Evolutionary conservation across 768 basidiomycete genomes (phyloP).

Genomic region (Pisolithus orientalis): DNA sequence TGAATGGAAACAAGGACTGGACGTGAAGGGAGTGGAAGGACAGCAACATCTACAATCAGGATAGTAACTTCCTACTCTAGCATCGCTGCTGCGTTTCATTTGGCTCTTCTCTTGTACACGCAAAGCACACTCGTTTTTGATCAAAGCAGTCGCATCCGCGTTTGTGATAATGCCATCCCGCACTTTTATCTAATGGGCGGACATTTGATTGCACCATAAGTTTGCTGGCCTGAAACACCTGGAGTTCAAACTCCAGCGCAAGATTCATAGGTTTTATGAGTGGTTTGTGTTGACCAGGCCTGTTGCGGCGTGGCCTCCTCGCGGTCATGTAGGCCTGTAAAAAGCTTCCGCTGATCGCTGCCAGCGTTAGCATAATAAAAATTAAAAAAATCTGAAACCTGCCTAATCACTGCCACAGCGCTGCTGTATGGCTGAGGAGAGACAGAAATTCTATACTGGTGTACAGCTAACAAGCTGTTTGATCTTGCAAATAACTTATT

Average conservation of each 20-base stretch:
- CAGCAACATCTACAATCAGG: slow-evolving; percentile 17
- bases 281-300: slow-evolving; percentile 21
- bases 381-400: neutral
- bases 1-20: slow-evolving; percentile 15
- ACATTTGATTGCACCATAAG: slow-evolving; percentile 24
- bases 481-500: slow-evolving; percentile 1
- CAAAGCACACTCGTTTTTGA: slow-evolving; percentile 8
- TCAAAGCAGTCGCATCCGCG: slow-evolving; percentile 19
- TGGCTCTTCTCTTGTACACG: slow-evolving; percentile 5
- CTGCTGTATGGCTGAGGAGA: neutral
- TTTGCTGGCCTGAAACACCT: slow-evolving; percentile 8
- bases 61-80: slow-evolving; percentile 10
- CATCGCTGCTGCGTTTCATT: slow-evolving; percentile 2
- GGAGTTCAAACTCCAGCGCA: slow-evolving; percentile 9
- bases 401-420: neutral
- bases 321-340: slow-evolving; percentile 9
- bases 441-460: neutral
- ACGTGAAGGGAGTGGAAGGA: slow-evolving; percentile 10
- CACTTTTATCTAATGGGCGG: slow-evolving; percentile 32
- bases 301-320: slow-evolving; percentile 28
- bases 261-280: slow-evolving; percentile 13
- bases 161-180: slow-evolving; percentile 16
- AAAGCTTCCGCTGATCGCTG: slow-evolving; percentile 10
- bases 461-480: slow-evolving; percentile 14
- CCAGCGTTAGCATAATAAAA: neutral